Conservation (phyloP, 176 grass and related monocot species). For the Thinopyrum elongatum region DNA sequence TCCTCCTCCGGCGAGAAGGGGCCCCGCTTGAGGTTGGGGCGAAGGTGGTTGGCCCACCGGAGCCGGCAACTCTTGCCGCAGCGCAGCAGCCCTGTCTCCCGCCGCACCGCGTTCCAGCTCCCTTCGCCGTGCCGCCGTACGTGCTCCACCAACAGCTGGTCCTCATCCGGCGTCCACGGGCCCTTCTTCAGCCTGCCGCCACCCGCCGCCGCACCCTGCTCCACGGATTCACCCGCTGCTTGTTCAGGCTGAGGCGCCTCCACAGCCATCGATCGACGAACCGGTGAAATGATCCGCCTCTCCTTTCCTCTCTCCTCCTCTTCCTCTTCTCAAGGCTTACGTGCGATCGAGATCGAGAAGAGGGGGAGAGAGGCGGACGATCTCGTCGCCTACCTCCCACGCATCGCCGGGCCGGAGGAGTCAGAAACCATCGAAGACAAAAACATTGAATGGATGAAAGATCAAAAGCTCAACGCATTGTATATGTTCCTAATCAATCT, state of each 20-base stretch:
- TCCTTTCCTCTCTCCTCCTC: neutral
- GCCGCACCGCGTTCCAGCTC: conserved; percentile 63
- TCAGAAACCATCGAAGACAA: neutral
- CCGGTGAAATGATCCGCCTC: neutral
- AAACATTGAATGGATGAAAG: neutral
- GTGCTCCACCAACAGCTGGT: conserved; percentile 34
- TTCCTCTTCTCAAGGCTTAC: neutral
- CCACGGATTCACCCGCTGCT: neutral
- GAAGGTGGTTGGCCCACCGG: conserved; percentile 80
- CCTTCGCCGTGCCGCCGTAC: conserved; percentile 53
- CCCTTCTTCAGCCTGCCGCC: conserved; percentile 67
- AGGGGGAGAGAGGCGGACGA: neutral
- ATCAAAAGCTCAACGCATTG: neutral
- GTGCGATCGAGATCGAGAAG: neutral
- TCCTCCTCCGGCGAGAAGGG: conserved; percentile 68
- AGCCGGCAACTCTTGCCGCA: conserved; percentile 94
- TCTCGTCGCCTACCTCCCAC: neutral
- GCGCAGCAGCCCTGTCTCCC: conserved; percentile 39
- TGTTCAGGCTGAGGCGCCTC: neutral
- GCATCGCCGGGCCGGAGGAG: neutral
- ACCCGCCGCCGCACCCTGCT: neutral
- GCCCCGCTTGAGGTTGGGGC: conserved; percentile 79
- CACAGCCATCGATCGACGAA: neutral
- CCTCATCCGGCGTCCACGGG: conserved; percentile 91
- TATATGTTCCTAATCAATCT: neutral